phyloP scores from a whole-genome alignment of 441 rosid genomes.

The Adansonia gregorii region DNA sequence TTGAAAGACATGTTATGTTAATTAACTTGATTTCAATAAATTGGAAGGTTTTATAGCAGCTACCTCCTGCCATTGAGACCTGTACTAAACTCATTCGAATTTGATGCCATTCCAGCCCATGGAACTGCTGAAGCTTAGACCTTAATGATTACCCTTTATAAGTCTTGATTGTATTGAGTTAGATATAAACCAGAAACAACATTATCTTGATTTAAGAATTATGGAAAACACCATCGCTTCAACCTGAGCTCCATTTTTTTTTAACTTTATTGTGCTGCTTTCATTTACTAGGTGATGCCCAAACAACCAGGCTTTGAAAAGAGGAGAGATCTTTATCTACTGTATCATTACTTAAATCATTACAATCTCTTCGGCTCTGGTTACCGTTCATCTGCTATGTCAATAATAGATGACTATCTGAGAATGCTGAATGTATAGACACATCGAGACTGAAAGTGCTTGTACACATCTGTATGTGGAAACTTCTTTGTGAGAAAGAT shows the following conservation, averaged over 20 bases:
- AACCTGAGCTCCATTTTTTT: background rate
- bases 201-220: background rate
- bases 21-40: background rate
- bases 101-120: background rate
- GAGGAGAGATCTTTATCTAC: slow-evolving; percentile 72
- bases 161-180: background rate
- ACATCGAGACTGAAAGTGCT: background rate
- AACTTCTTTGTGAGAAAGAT: slow-evolving; percentile 4
- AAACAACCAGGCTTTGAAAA: slow-evolving; percentile 80
- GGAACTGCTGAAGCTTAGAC: slow-evolving; percentile 17
- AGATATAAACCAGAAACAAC: background rate
- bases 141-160: background rate
- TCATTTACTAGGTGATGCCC: slow-evolving; percentile 71
- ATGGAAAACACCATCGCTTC: background rate
- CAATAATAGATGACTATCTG: slow-evolving; percentile 77
- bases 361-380: slow-evolving; percentile 91
- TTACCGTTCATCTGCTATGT: slow-evolving; percentile 79
- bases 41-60: slow-evolving; percentile 7
- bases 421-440: slow-evolving; percentile 57
- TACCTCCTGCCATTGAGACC: slow-evolving; percentile 1
- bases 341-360: slow-evolving; percentile 92
- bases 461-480: slow-evolving; percentile 1
- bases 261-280: slow-evolving; percentile 4
- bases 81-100: background rate
- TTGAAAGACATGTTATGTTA: background rate